These are phyloP conservation scores for Clarkia xantiana DNA, from an alignment of 345 rosid species.

Conservation along the genomic window DNA sequence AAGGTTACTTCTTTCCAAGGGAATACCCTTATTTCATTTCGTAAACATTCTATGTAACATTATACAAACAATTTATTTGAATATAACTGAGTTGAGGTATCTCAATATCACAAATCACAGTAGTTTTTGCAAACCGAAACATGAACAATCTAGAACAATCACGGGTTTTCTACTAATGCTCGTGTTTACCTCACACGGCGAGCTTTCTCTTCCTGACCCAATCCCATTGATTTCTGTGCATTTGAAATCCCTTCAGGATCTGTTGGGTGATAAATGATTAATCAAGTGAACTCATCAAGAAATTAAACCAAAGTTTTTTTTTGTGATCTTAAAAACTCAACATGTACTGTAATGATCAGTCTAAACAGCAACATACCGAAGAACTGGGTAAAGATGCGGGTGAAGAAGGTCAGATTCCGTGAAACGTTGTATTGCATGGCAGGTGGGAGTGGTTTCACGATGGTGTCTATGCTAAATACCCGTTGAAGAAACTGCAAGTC, in stretches of 20 bases:
- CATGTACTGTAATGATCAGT: too few species aligned
- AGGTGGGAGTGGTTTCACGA: slow-evolving; percentile 96
- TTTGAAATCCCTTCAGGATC: slow-evolving; percentile 94
- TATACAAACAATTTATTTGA: background rate
- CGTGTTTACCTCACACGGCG: slow-evolving; percentile 50
- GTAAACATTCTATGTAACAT: background rate
- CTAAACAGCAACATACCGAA: slow-evolving; percentile 43
- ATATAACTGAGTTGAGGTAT: background rate
- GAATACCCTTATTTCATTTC: too few species aligned
- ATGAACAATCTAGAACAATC: background rate
- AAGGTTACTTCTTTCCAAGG: slow-evolving; percentile 8
- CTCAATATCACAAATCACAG: background rate
- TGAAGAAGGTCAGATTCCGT: slow-evolving; percentile 89
- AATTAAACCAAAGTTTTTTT: too few species aligned
- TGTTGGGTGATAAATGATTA: slow-evolving; percentile 12
- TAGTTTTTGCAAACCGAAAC: background rate
- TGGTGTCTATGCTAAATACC: slow-evolving; percentile 80
- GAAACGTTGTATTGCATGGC: slow-evolving; percentile 74
- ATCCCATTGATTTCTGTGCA: slow-evolving; percentile 83
- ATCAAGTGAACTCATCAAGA: too few species aligned
- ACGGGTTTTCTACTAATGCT: background rate
- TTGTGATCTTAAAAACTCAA: too few species aligned
- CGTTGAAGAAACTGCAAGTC: slow-evolving; percentile 63
- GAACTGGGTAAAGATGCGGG: slow-evolving; percentile 93
- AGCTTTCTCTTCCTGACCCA: slow-evolving; percentile 87